Conservation (phyloP, 75 land plant species). For the Selaginella tamariscina region DNA sequence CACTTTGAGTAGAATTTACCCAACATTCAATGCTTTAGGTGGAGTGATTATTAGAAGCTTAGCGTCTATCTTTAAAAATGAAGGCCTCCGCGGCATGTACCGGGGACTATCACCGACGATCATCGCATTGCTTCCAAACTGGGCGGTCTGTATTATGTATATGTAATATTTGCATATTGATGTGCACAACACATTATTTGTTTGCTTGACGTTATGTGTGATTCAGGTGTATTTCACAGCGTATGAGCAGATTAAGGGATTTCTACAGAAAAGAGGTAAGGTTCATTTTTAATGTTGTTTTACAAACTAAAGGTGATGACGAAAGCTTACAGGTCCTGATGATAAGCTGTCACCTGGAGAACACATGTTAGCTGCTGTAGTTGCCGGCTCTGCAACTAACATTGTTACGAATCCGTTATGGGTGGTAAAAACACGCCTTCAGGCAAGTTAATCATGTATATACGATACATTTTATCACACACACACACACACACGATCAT, state of each 20-base stretch:
- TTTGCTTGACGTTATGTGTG: neutral
- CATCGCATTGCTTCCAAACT: constrained; percentile 7
- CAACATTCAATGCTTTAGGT: neutral
- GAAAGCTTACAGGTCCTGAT: neutral
- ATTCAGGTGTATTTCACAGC: constrained; percentile 85
- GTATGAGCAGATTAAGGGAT: constrained; percentile 69
- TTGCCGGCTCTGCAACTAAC: constrained; percentile 92
- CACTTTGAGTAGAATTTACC: neutral
- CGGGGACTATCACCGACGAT: constrained; percentile 8
- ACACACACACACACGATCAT: neutral
- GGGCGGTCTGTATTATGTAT: neutral
- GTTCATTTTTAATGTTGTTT: neutral
- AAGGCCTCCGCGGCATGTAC: neutral
- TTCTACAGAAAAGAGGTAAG: constrained; percentile 31
- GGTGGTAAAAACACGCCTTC: constrained; percentile 99
- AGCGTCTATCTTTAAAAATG: neutral
- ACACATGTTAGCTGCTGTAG: constrained; percentile 78
- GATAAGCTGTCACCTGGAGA: neutral
- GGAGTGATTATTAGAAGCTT: neutral
- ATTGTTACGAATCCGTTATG: constrained; percentile 89
- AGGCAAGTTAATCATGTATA: constrained; percentile 34
- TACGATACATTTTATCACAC: neutral
- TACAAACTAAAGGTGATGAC: neutral
- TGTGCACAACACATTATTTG: neutral
- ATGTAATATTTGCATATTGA: neutral